A percentile compares a stretch with the other conserved stretches of the same genome.
Conservation (phyloP, 2,329 filamentous ascomycete genomes). For the Bimuria novae-zelandiae region DNA sequence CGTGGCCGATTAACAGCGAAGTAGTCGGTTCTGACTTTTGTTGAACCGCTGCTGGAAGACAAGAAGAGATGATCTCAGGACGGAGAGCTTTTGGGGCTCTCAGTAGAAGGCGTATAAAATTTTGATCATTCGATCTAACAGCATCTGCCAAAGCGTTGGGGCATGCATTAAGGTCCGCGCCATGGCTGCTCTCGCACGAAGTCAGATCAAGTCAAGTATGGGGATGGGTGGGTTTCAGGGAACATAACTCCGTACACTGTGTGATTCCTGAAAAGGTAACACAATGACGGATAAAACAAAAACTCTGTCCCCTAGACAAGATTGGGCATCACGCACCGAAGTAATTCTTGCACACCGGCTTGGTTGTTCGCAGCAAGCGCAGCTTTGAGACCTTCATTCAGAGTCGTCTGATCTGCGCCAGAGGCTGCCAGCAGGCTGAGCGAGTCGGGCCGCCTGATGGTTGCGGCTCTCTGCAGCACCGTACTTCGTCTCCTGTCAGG, state of each 20-base stretch:
- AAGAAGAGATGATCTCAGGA: slow-evolving; percentile 38
- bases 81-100: slow-evolving; percentile 39
- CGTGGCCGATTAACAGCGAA: slow-evolving; percentile 39
- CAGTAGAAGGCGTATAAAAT: slow-evolving; percentile 35
- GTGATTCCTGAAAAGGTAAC: too few species aligned
- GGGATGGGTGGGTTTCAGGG: neutral
- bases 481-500: slow-evolving; percentile 39
- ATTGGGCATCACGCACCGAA: slow-evolving; percentile 23
- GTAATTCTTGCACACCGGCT: slow-evolving; percentile 37
- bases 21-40: slow-evolving; percentile 33
- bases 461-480: slow-evolving; percentile 42
- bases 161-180: slow-evolving; percentile 38
- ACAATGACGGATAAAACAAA: too few species aligned
- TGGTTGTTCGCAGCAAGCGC: slow-evolving; percentile 39
- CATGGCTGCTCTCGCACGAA: slow-evolving; percentile 20
- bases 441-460: slow-evolving; percentile 34
- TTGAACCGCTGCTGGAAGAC: slow-evolving; percentile 38
- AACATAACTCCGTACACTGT: neutral
- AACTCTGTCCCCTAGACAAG: too few species aligned
- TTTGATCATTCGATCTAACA: slow-evolving; percentile 36
- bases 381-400: slow-evolving; percentile 41
- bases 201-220: neutral
- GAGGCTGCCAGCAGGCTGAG: slow-evolving; percentile 39
- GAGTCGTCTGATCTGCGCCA: slow-evolving; percentile 41
- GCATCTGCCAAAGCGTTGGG: slow-evolving; percentile 38